phyloP scores from a whole-genome alignment of 2,329 filamentous ascomycete species.

The Xylaria polymorpha region DNA sequence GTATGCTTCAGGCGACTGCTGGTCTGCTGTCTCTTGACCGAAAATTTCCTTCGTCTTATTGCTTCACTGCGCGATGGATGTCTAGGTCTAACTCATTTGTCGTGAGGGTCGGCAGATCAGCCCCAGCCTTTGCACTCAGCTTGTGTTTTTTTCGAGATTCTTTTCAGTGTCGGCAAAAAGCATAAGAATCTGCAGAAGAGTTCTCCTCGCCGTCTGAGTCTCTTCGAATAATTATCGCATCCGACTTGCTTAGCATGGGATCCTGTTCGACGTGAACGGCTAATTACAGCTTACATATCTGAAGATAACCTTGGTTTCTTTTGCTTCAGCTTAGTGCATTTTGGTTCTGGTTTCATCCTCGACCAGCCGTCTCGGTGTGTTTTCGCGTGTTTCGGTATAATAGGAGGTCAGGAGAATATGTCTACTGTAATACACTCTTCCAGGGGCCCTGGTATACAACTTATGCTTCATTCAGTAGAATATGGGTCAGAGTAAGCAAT shows the following conservation, averaged over 20 bases:
- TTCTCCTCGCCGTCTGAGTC: not conserved
- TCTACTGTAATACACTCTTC: no score
- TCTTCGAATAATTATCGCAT: not conserved
- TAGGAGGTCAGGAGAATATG: no score
- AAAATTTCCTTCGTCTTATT: not conserved
- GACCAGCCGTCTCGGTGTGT: no score
- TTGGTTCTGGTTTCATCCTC: no score
- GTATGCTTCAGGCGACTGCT: not conserved
- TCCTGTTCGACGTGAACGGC: constrained; percentile 1
- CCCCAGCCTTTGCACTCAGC: not conserved
- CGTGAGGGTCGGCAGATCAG: not conserved
- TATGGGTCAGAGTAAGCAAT: no score
- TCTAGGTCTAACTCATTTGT: not conserved
- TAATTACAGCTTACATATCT: no score
- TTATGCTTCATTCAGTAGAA: no score
- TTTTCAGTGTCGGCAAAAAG: constrained; percentile 9
- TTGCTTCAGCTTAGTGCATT: no score
- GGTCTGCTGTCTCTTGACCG: not conserved
- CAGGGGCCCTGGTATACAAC: no score
- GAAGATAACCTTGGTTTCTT: no score
- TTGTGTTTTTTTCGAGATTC: not conserved
- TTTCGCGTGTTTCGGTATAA: no score
- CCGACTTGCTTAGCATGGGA: not conserved
- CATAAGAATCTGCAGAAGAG: not conserved
- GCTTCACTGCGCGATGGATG: no score